phyloP scores from a whole-genome alignment of 164 flowering plant species.

The Buxus sempervirens region DNA sequence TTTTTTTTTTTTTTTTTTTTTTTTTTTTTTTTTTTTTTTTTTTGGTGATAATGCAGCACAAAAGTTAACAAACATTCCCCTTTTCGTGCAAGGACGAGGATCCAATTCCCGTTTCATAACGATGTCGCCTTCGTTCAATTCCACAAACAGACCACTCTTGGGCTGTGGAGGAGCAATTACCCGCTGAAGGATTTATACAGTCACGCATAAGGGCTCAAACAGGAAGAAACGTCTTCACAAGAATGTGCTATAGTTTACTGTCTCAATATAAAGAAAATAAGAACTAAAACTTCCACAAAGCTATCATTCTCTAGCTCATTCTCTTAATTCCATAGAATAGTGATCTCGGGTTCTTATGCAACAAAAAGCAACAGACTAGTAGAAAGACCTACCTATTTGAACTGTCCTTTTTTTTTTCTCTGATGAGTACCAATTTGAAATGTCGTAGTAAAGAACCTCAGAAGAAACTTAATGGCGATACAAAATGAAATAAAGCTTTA shows the following conservation, averaged over 20 bases:
- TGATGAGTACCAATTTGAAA: background rate
- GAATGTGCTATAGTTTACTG: background rate
- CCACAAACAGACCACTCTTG: conserved; percentile 34
- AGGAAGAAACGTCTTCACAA: background rate
- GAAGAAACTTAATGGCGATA: background rate
- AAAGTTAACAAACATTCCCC: conserved; percentile 20
- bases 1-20: too few relatives aligned
- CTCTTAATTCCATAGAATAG: background rate
- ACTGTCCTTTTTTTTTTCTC: too few relatives aligned
- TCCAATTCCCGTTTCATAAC: conserved; percentile 32
- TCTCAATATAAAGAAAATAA: background rate
- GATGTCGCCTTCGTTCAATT: conserved; percentile 38
- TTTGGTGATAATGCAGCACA: background rate
- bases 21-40: too few relatives aligned
- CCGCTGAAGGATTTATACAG: conserved; percentile 5
- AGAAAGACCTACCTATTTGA: background rate
- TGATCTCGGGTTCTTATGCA: background rate
- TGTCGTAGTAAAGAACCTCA: background rate
- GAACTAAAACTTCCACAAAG: background rate
- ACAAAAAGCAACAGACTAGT: background rate
- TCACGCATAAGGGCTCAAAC: background rate
- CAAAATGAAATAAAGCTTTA: background rate
- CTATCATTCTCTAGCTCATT: background rate
- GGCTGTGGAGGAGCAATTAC: conserved; percentile 36
- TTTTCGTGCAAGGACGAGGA: conserved; percentile 32